Percentiles rank a stretch among this genome's conserved stretches.
These are phyloP conservation scores for Sesbania bispinosa DNA, from an alignment of 306 rosid species.

Conservation along the genomic window DNA sequence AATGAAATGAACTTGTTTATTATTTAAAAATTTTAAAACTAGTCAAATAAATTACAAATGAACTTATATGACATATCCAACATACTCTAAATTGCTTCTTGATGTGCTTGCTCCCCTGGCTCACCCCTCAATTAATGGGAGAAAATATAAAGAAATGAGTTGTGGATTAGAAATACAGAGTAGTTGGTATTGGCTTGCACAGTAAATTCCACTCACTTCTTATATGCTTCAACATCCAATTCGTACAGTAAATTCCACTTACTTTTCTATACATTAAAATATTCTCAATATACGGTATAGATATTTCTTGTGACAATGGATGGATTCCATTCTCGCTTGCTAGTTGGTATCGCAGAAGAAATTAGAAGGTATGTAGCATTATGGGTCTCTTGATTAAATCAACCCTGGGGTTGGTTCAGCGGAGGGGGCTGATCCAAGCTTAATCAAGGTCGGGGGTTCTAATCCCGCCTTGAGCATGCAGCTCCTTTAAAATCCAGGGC, in stretches of 20 bases:
- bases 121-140: neutral
- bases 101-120: neutral
- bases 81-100: neutral
- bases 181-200: neutral
- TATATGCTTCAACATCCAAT: neutral
- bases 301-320: constrained; percentile 6
- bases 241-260: constrained; percentile 25
- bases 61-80: no score
- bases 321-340: neutral
- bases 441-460: no score
- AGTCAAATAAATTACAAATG: no score
- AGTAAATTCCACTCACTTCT: constrained; percentile 21
- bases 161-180: neutral
- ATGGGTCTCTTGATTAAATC: neutral
- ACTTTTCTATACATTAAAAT: neutral
- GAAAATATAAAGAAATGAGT: neutral
- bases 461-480: no score
- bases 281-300: neutral
- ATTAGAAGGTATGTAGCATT: neutral
- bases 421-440: no score
- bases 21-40: no score
- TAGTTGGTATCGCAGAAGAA: neutral
- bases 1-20: no score
- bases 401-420: no score
- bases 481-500: no score